These are phyloP conservation scores for Phytophthora syringae DNA, from an alignment of 352 stramenopile genomes.

Conservation along the genomic window DNA sequence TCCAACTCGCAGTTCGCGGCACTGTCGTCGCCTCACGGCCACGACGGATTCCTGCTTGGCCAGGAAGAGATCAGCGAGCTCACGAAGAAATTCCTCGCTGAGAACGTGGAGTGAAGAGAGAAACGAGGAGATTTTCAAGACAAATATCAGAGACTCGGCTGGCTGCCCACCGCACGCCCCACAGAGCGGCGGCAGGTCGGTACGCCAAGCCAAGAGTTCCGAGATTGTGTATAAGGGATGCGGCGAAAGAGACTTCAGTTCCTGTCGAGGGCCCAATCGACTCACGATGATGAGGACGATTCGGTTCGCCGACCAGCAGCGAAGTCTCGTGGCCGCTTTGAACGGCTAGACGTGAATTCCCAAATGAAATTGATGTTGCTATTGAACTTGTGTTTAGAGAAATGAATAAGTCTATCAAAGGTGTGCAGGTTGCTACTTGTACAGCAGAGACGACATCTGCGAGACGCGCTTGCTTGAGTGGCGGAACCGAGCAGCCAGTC, in stretches of 20 bases:
- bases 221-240: conserved; percentile 19
- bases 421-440: conserved; percentile 50
- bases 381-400: conserved; percentile 3
- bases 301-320: conserved; percentile 37
- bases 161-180: conserved; percentile 31
- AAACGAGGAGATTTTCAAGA: too few relatives aligned
- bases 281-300: conserved; percentile 24
- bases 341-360: conserved; percentile 11
- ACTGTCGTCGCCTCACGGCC: conserved; percentile 92
- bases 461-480: conserved; percentile 80
- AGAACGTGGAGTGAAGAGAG: conserved; percentile 36
- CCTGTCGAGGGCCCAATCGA: conserved; percentile 33
- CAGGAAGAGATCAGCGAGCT: conserved; percentile 91
- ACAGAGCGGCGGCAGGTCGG: conserved; percentile 36
- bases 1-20: conserved; percentile 87
- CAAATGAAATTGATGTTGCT: conserved; percentile 25
- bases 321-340: conserved; percentile 21
- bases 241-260: conserved; percentile 25
- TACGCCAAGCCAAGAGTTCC: conserved; percentile 18
- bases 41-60: conserved; percentile 97
- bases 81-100: conserved; percentile 65
- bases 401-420: conserved; percentile 15
- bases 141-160: conserved; percentile 19
- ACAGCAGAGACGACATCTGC: conserved; percentile 79
- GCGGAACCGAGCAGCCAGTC: conserved; percentile 65